These are phyloP conservation scores for Solanum pimpinellifolium DNA, from an alignment of 257 asterid genomes.

Conservation along the genomic window DNA sequence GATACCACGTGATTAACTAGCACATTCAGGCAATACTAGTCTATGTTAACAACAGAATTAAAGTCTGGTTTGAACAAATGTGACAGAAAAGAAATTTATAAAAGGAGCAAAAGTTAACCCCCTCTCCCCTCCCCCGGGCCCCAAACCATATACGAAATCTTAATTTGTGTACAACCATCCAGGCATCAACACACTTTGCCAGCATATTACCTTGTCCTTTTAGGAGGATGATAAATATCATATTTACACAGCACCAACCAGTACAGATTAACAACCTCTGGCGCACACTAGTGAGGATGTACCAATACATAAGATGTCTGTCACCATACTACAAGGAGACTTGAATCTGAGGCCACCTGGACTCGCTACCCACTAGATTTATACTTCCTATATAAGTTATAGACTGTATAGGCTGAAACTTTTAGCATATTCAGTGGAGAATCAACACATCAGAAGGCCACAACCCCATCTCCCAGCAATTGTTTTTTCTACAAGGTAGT, in stretches of 20 bases:
- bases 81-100: not conserved
- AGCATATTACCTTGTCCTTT: not conserved
- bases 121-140: no score
- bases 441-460: not conserved
- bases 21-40: not conserved
- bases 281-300: not conserved
- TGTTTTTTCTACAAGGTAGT: not conserved
- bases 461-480: not conserved
- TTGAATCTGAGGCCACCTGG: not conserved
- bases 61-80: not conserved
- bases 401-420: not conserved
- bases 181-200: not conserved
- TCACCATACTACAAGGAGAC: not conserved
- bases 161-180: not conserved
- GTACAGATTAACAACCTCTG: not conserved
- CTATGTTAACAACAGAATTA: not conserved
- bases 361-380: not conserved
- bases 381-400: not conserved
- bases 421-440: not conserved
- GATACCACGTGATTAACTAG: not conserved
- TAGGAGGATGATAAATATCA: not conserved
- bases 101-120: not conserved
- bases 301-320: not conserved
- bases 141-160: not conserved
- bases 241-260: not conserved